Base-by-base conservation (phyloP, 176 grass and related monocot species). In the Carex parvula region DNA sequence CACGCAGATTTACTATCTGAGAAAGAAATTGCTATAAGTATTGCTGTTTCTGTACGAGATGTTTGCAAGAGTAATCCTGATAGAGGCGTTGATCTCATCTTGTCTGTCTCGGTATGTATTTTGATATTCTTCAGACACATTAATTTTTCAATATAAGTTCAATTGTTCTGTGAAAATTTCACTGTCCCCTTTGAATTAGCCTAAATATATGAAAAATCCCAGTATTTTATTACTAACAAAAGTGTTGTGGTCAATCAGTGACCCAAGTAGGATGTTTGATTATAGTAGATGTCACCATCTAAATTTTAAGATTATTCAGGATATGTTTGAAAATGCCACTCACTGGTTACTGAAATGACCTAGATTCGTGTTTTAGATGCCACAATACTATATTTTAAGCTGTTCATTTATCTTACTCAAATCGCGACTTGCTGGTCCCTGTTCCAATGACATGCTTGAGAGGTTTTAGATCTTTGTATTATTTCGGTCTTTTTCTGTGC, bases 21-120 rank as follows among this genome's bases (percentile, higher is more conserved):
- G 30, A 87, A 70, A 89, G 95, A 98, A 86, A 88, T 93, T 84
- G 81, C 70, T 54, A 87, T 84, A 66, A 91, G 95, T 85, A 73
- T 94, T 79, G 92, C 92, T 68, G 85, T 91, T 87, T 98, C 95
- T 83, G 72, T 98, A 74, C 91, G 91, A 15, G 95, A 98, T 90
- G 89, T 98, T 87, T 98, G 95, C 85, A 93, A 91, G 84, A 79
- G 91, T 58, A 91, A 93, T 83, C 86, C 95, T 81, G 95, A 98
- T 88, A 98, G 95, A 85, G 95, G 95, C 33, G 95, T 94, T 59
- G 95, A 98, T 80, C 76, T 98, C 81, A 91, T 95, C 89, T 85
- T 95, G 84, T 93, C 91, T 62, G 91, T 94, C 48, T 93, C 92
- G 35, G 95, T 95, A 86, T 84, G 90, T 90, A 70, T 91, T 56